Evolutionary conservation across 208 protist genomes (phyloP).

Genomic region (Crithidia thermophila): DNA sequence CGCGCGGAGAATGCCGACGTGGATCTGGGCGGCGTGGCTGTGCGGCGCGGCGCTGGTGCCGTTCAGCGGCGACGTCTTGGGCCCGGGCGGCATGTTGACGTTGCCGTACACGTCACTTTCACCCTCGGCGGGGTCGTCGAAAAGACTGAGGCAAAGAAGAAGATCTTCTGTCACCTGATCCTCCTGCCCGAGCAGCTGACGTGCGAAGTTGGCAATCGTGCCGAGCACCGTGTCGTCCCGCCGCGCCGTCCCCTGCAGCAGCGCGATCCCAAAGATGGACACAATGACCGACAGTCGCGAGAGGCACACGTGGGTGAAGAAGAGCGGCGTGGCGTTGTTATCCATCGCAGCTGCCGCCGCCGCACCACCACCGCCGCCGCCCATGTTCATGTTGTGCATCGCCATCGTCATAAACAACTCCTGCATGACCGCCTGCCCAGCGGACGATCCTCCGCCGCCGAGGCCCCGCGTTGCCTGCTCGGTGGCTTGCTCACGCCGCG

Average conservation of each 20-base stretch:
- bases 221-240: conserved; percentile 54
- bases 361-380: conserved; percentile 4
- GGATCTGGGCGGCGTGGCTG: conserved; percentile 33
- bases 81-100: background rate
- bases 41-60: conserved; percentile 2
- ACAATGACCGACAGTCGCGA: conserved; percentile 87
- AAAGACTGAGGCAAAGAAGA: conserved; percentile 63
- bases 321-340: conserved; percentile 30
- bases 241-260: conserved; percentile 48
- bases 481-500: conserved; percentile 34
- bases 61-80: conserved; percentile 14
- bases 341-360: background rate
- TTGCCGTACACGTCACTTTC: background rate
- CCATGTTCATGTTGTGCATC: conserved; percentile 42
- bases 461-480: background rate
- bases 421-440: conserved; percentile 19
- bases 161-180: conserved; percentile 67
- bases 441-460: conserved; percentile 3
- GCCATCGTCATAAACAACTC: conserved; percentile 52
- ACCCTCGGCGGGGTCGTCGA: conserved; percentile 13
- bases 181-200: conserved; percentile 66
- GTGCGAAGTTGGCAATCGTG: conserved; percentile 66
- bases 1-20: conserved; percentile 74
- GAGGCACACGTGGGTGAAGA: conserved; percentile 79
- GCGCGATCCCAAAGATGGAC: conserved; percentile 76